Percentiles rank a stretch among this genome's conserved stretches.
These are phyloP conservation scores for Scenedesmus sp. DNA, from an alignment of 163 green algal genomes.

Conservation along the genomic window DNA sequence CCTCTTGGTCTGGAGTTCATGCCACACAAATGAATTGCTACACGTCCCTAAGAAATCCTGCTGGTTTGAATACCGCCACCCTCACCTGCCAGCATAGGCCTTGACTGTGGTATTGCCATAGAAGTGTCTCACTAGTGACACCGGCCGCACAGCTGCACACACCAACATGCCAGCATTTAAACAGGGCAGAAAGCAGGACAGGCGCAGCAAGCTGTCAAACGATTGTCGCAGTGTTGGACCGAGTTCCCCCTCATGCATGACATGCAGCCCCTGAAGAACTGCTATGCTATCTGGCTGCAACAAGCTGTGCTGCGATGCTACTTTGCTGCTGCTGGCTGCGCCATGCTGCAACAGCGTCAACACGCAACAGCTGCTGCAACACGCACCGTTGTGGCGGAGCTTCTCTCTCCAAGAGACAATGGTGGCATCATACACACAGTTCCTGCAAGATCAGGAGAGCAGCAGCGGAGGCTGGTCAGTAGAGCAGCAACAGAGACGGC, in stretches of 20 bases:
- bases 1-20: too few relatives aligned
- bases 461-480: not conserved
- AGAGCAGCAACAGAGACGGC: not conserved
- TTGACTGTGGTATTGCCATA: not conserved
- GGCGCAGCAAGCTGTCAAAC: too few relatives aligned
- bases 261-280: too few relatives aligned
- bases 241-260: too few relatives aligned
- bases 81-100: not conserved
- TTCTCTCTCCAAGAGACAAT: slow-evolving; percentile 29
- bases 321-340: too few relatives aligned
- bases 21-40: too few relatives aligned
- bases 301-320: too few relatives aligned
- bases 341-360: too few relatives aligned
- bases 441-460: not conserved
- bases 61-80: too few relatives aligned
- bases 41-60: too few relatives aligned
- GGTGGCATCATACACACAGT: slow-evolving; percentile 22
- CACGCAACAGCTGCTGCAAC: not conserved
- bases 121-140: not conserved
- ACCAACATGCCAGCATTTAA: not conserved
- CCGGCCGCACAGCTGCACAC: not conserved
- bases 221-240: too few relatives aligned
- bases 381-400: slow-evolving; percentile 5
- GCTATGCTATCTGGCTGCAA: too few relatives aligned
- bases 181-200: not conserved